phyloP scores from a whole-genome alignment of 2,329 filamentous ascomycete genomes.

The Clonostachys rosea region DNA sequence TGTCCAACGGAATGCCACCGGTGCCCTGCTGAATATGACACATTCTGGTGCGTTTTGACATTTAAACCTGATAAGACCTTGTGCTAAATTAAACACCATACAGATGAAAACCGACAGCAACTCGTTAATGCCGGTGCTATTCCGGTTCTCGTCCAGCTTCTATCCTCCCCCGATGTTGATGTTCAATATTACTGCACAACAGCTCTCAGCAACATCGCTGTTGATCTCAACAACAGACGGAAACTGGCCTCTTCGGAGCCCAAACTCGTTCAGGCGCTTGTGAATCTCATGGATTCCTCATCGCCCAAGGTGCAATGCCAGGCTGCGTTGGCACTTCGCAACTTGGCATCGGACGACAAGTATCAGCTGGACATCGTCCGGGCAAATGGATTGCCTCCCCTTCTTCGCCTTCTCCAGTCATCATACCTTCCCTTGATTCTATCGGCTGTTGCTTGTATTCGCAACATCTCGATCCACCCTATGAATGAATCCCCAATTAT shows the following conservation, averaged over 20 bases:
- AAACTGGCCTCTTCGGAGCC: conserved; percentile 88
- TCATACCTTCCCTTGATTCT: conserved; percentile 94
- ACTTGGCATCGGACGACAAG: conserved; percentile 95
- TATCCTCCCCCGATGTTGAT: conserved; percentile 90
- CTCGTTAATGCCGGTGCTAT: conserved; percentile 98
- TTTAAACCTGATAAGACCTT: not conserved
- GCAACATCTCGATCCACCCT: conserved; percentile 98
- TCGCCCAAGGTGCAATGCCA: conserved; percentile 98
- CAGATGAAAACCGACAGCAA: conserved; percentile 96
- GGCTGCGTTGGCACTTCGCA: conserved; percentile 87
- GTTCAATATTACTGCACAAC: conserved; percentile 99
- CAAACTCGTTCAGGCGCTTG: conserved; percentile 86
- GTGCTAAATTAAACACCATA: not conserved
- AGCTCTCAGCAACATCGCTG: conserved; percentile 95
- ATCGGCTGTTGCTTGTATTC: conserved; percentile 94
- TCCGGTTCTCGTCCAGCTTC: conserved; percentile 89
- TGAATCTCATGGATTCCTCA: conserved; percentile 94
- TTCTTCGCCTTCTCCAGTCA: conserved; percentile 87
- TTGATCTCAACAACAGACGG: conserved; percentile 85
- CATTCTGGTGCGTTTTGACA: conserved; percentile 74
- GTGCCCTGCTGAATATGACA: conserved; percentile 96
- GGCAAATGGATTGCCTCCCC: conserved; percentile 76
- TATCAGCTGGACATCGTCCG: conserved; percentile 98
- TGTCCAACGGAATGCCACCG: conserved; percentile 95
- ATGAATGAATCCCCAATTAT: conserved; percentile 98